These are phyloP conservation scores for Isabelozyma gotoi DNA, from an alignment of 805 yeast species.

Conservation along the genomic window DNA sequence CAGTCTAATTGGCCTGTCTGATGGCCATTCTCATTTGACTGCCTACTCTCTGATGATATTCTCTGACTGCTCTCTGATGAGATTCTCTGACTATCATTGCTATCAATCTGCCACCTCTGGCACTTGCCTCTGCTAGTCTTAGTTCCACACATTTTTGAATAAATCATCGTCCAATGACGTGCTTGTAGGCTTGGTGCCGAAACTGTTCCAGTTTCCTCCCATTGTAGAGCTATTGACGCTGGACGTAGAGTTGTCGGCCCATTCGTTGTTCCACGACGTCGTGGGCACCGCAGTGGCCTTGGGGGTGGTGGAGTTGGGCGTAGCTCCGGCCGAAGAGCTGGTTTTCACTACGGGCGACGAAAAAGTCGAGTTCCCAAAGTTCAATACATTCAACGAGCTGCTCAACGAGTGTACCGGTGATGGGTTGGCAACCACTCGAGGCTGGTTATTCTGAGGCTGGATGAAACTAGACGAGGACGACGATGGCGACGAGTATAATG, in stretches of 20 bases:
- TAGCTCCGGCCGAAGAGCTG: slow-evolving; percentile 2
- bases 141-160: slow-evolving; percentile 70
- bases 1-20: too few species aligned
- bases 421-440: not conserved
- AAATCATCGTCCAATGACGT: slow-evolving; percentile 56
- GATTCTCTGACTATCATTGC: not conserved
- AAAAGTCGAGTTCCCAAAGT: slow-evolving; percentile 9
- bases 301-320: slow-evolving; percentile 3
- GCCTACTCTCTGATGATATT: not conserved
- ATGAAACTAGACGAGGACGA: slow-evolving; percentile 46
- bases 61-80: not conserved
- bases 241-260: slow-evolving; percentile 27
- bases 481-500: slow-evolving; percentile 68
- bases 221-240: slow-evolving; percentile 4
- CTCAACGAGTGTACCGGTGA: slow-evolving; percentile 13
- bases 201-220: not conserved
- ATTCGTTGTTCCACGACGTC: slow-evolving; percentile 29
- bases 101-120: not conserved
- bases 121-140: slow-evolving; percentile 3
- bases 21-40: not conserved
- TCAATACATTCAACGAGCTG: slow-evolving; percentile 23
- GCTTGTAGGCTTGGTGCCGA: slow-evolving; percentile 5
- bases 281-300: slow-evolving; percentile 6
- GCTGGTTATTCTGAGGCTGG: slow-evolving; percentile 8
- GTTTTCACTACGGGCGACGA: slow-evolving; percentile 14